phyloP scores from a whole-genome alignment of 139 green algal genomes.

The Chlorella sp. region DNA sequence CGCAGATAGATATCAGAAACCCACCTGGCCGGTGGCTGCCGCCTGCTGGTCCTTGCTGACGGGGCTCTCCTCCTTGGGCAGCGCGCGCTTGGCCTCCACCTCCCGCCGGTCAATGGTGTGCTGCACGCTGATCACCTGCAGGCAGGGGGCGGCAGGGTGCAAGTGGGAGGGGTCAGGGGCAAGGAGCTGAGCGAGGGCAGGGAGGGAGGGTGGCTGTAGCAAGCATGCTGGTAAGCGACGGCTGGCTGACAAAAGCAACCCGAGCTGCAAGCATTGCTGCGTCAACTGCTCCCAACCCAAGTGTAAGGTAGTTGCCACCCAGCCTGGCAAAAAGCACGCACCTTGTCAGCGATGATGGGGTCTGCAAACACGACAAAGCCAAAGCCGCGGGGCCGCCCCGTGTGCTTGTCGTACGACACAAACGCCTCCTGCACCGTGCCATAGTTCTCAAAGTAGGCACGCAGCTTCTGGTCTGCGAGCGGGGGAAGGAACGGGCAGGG shows the following conservation, averaged over 20 bases:
- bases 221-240: too few relatives aligned
- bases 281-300: too few relatives aligned
- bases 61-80: constrained; percentile 90
- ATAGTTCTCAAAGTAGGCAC: constrained; percentile 91
- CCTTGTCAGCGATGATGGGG: constrained; percentile 88
- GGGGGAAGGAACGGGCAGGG: neutral
- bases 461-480: constrained; percentile 55
- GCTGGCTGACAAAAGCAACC: too few relatives aligned
- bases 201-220: too few relatives aligned
- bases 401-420: constrained; percentile 89
- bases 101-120: constrained; percentile 96
- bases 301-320: neutral
- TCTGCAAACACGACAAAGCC: constrained; percentile 94
- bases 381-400: constrained; percentile 87
- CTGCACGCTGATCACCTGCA: constrained; percentile 54
- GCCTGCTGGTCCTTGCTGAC: constrained; percentile 54
- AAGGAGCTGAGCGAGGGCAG: too few relatives aligned
- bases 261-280: too few relatives aligned
- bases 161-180: neutral
- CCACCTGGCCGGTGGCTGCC: constrained; percentile 7
- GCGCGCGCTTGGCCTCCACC: constrained; percentile 96
- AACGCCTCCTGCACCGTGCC: constrained; percentile 87
- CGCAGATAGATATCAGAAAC: too few relatives aligned
- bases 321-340: constrained; percentile 44
- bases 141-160: neutral